phyloP scores from a whole-genome alignment of 495 filamentous ascomycete species.

The Xylaria scruposa region DNA sequence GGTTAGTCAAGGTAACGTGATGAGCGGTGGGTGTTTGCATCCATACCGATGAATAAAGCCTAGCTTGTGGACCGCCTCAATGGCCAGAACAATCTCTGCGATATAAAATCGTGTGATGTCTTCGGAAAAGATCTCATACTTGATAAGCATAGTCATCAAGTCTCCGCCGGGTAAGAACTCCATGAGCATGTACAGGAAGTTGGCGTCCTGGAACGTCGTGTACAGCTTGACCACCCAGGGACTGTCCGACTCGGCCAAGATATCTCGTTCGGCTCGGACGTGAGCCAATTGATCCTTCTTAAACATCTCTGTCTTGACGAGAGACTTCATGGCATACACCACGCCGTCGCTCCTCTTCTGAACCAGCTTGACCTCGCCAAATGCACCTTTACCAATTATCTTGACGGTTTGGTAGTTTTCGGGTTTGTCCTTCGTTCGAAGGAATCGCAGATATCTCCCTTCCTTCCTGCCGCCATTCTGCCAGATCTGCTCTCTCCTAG shows the following conservation, averaged over 20 bases:
- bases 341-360: constrained; percentile 95
- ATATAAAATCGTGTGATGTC: constrained; percentile 99
- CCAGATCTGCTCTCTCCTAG: constrained; percentile 78
- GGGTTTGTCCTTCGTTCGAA: constrained; percentile 88
- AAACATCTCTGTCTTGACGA: constrained; percentile 99
- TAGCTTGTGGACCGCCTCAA: constrained; percentile 96
- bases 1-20: constrained; percentile 26
- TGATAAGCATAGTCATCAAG: constrained; percentile 99
- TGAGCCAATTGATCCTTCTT: constrained; percentile 99
- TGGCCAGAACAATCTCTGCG: constrained; percentile 95
- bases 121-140: constrained; percentile 99
- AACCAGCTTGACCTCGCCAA: constrained; percentile 96
- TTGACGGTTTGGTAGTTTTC: constrained; percentile 95
- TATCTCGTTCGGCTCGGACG: constrained; percentile 96
- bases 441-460: constrained; percentile 89
- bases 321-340: constrained; percentile 96
- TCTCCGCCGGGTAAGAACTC: constrained; percentile 98
- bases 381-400: constrained; percentile 98
- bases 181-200: constrained; percentile 98
- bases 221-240: constrained; percentile 98
- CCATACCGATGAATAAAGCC: constrained; percentile 97
- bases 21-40: constrained; percentile 14
- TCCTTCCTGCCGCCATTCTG: constrained; percentile 82
- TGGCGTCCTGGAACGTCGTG: constrained; percentile 94
- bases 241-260: constrained; percentile 96